phyloP scores from a whole-genome alignment of 2,329 filamentous ascomycete genomes.

The Fusarium fujikuroi region DNA sequence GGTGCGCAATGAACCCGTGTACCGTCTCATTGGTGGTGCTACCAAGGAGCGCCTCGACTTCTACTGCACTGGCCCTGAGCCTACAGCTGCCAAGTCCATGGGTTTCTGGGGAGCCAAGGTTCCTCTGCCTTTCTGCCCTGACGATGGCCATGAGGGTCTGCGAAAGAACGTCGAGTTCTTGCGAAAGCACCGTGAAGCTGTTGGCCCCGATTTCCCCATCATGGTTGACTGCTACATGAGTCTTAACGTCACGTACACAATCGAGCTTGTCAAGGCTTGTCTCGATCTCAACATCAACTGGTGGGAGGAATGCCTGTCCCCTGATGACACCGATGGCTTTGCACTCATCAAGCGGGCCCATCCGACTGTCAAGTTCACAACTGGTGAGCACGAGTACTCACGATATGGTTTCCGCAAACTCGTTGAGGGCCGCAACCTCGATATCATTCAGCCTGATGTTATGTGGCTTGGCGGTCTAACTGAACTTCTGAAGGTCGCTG shows the following conservation, averaged over 20 bases:
- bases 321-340: conserved; percentile 93
- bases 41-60: conserved; percentile 86
- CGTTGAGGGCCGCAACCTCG: conserved; percentile 88
- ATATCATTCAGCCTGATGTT: conserved; percentile 94
- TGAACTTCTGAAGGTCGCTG: conserved; percentile 87
- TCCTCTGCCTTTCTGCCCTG: conserved; percentile 87
- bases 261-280: conserved; percentile 86
- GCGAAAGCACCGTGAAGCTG: conserved; percentile 81
- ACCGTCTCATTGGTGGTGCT: conserved; percentile 93
- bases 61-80: conserved; percentile 93
- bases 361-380: conserved; percentile 92
- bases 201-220: conserved; percentile 90
- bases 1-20: conserved; percentile 90
- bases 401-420: conserved; percentile 95
- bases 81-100: conserved; percentile 81
- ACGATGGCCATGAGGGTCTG: conserved; percentile 83
- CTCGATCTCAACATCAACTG: conserved; percentile 90
- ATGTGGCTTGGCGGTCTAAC: conserved; percentile 98
- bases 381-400: conserved; percentile 95
- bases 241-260: conserved; percentile 90
- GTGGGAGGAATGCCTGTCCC: conserved; percentile 95
- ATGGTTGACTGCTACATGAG: conserved; percentile 99
- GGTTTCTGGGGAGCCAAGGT: conserved; percentile 94
- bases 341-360: conserved; percentile 90
- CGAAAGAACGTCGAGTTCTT: conserved; percentile 92